Evolutionary conservation across 2,329 filamentous ascomycete species (phyloP).

Genomic region (Aspergillus pseudoviridinutans): DNA sequence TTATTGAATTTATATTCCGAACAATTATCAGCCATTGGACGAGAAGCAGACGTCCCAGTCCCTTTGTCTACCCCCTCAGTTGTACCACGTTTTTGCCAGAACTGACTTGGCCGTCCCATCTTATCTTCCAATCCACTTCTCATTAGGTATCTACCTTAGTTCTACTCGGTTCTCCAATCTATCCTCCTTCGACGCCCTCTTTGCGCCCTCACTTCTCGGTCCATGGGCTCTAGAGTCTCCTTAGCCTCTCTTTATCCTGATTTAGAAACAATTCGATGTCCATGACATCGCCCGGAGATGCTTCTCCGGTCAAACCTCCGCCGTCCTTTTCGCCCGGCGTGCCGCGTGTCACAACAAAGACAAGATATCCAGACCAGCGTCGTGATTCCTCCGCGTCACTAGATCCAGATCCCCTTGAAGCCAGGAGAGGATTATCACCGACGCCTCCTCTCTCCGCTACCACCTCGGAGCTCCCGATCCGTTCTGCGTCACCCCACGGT

Average conservation of each 20-base stretch:
- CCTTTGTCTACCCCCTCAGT: slow-evolving; percentile 1
- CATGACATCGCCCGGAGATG: slow-evolving; percentile 68
- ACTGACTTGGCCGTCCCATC: slow-evolving; percentile 16
- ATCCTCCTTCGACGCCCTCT: not conserved
- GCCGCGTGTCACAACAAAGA: slow-evolving; percentile 58
- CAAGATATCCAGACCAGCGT: slow-evolving; percentile 48
- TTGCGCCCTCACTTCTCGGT: slow-evolving; percentile 6
- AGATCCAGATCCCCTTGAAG: slow-evolving; percentile 46
- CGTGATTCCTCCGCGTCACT: slow-evolving; percentile 49
- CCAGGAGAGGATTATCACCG: slow-evolving; percentile 55
- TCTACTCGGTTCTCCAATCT: not conserved
- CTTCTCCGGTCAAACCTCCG: slow-evolving; percentile 62
- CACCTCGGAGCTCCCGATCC: slow-evolving; percentile 63
- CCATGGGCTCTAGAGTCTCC: slow-evolving; percentile 28
- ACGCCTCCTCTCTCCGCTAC: slow-evolving; percentile 53
- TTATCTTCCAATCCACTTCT: not conserved
- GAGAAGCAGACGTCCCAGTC: not conserved
- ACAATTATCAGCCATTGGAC: not conserved
- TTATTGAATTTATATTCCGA: not conserved
- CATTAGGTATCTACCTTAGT: not conserved
- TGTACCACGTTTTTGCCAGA: slow-evolving; percentile 14
- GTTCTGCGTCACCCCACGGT: slow-evolving; percentile 64
- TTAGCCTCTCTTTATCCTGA: slow-evolving; percentile 12
- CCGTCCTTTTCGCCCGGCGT: slow-evolving; percentile 66
- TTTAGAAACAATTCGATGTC: slow-evolving; percentile 38